Evolutionary conservation across 2,329 filamentous ascomycete genomes (phyloP).

Genomic region (Ophiocordyceps camponoti-leonardi): DNA sequence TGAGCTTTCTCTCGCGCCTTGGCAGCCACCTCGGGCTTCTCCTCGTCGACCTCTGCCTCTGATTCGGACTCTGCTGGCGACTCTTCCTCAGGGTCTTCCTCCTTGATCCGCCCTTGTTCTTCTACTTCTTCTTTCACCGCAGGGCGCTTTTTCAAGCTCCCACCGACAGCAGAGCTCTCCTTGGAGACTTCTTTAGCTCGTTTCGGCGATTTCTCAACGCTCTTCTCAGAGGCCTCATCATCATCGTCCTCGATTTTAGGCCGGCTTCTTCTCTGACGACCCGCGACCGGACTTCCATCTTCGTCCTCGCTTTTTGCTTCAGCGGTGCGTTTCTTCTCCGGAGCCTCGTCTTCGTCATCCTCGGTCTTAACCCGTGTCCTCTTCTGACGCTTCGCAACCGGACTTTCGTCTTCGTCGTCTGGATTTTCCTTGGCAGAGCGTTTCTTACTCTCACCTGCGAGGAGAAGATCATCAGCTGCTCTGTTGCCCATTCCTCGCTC

Average conservation of each 20-base stretch:
- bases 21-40: constrained; percentile 53
- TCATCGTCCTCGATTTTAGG: constrained; percentile 35
- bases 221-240: constrained; percentile 4
- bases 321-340: constrained; percentile 26
- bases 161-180: neutral
- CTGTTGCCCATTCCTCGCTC: neutral
- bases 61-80: constrained; percentile 14
- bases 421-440: constrained; percentile 15
- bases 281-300: constrained; percentile 41
- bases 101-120: neutral
- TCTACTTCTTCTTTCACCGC: neutral
- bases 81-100: constrained; percentile 5
- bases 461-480: neutral
- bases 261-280: constrained; percentile 32
- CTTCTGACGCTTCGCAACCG: constrained; percentile 39
- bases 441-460: constrained; percentile 26
- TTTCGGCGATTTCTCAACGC: constrained; percentile 3
- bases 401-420: constrained; percentile 36
- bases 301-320: constrained; percentile 23
- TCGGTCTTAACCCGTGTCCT: constrained; percentile 28
- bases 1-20: constrained; percentile 73
- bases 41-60: constrained; percentile 32
- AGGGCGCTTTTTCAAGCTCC: neutral
- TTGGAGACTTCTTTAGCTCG: constrained; percentile 3
- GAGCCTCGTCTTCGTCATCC: constrained; percentile 32